These are phyloP conservation scores for Cladosporium sp. DNA, from an alignment of 2,329 filamentous ascomycete genomes.

Conservation along the genomic window DNA sequence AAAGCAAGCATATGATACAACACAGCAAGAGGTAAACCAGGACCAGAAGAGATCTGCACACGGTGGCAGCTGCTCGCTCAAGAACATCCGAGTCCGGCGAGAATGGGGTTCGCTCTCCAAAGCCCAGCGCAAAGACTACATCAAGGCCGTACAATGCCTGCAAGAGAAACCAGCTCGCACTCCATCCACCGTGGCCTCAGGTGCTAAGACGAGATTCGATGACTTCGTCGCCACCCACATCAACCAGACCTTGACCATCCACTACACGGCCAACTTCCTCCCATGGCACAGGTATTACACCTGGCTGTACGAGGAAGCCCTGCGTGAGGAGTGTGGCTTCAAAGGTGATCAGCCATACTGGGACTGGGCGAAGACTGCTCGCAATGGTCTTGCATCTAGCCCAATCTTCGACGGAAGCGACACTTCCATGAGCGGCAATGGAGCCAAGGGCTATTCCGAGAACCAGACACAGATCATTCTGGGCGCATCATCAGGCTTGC, in stretches of 20 bases:
- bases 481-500: slow-evolving; percentile 14
- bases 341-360: slow-evolving; percentile 40
- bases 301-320: slow-evolving; percentile 39
- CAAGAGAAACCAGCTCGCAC: slow-evolving; percentile 15
- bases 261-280: slow-evolving; percentile 31
- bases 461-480: slow-evolving; percentile 8
- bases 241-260: slow-evolving; percentile 21
- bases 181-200: slow-evolving; percentile 15
- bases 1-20: slow-evolving; percentile 3
- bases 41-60: not conserved
- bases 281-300: slow-evolving; percentile 42
- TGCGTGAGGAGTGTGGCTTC: slow-evolving; percentile 43
- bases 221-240: slow-evolving; percentile 28
- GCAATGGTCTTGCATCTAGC: slow-evolving; percentile 39
- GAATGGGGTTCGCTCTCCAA: slow-evolving; percentile 37
- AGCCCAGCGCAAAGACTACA: slow-evolving; percentile 20
- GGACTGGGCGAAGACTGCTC: slow-evolving; percentile 48
- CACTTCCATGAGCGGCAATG: slow-evolving; percentile 35
- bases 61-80: slow-evolving; percentile 15
- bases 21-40: not conserved
- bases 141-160: slow-evolving; percentile 18
- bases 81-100: slow-evolving; percentile 36
- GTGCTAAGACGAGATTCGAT: slow-evolving; percentile 26
- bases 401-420: slow-evolving; percentile 55
- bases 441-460: slow-evolving; percentile 17